A percentile compares a stretch with the other conserved stretches of the same genome.
Evolutionary conservation across 768 basidiomycete genomes (phyloP).

Genomic region (Pseudohyphozyma bogoriensis): DNA sequence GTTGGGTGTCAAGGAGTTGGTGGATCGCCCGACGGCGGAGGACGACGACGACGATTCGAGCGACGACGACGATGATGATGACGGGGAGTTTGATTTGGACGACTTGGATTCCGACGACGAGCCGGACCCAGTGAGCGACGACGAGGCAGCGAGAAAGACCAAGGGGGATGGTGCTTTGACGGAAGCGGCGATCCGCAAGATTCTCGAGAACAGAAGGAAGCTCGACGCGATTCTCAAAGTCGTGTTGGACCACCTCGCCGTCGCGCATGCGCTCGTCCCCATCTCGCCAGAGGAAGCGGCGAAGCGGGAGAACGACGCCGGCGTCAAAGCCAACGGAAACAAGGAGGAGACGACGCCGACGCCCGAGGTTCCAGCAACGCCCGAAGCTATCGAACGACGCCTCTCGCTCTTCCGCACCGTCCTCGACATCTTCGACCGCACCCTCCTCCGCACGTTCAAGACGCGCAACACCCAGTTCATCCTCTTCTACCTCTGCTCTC

Average conservation of each 20-base stretch:
- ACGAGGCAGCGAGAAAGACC: slow-evolving; percentile 41
- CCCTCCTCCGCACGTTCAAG: slow-evolving; percentile 89
- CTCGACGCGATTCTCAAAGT: slow-evolving; percentile 78
- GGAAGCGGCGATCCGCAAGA: slow-evolving; percentile 27
- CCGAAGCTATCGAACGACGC: slow-evolving; percentile 37
- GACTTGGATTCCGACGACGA: slow-evolving; percentile 34
- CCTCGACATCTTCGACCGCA: slow-evolving; percentile 84
- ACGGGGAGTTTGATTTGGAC: slow-evolving; percentile 46
- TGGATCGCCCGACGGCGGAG: slow-evolving; percentile 72
- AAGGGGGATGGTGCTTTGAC: slow-evolving; percentile 41
- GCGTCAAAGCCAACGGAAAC: neutral
- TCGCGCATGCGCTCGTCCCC: slow-evolving; percentile 28
- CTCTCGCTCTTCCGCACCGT: slow-evolving; percentile 71
- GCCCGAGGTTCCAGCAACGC: slow-evolving; percentile 25
- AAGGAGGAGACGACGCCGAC: slow-evolving; percentile 25
- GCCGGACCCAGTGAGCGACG: slow-evolving; percentile 30
- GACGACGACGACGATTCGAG: slow-evolving; percentile 51
- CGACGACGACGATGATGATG: slow-evolving; percentile 40
- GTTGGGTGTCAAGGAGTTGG: slow-evolving; percentile 47
- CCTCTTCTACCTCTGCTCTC: slow-evolving; percentile 87
- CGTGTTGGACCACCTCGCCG: slow-evolving; percentile 73
- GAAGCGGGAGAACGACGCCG: slow-evolving; percentile 6
- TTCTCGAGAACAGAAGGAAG: slow-evolving; percentile 61
- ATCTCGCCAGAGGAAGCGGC: neutral
- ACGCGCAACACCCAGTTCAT: slow-evolving; percentile 97